Evolutionary conservation across 2,329 filamentous ascomycete species (phyloP).

Genomic region (Paecilomyces dactylethromorphus): DNA sequence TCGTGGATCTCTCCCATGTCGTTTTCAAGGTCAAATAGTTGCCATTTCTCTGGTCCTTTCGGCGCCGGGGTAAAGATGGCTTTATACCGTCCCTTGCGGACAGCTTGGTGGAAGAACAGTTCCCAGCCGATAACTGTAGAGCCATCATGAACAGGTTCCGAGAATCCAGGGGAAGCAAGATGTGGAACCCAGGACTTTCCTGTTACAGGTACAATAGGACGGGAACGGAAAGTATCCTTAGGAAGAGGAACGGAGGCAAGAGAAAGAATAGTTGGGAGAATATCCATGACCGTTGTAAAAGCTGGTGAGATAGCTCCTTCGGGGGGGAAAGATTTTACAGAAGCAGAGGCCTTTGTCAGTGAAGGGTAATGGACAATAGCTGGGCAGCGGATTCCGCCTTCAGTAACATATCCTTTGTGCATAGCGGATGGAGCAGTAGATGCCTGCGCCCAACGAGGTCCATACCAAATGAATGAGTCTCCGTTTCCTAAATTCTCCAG

Average conservation of each 20-base stretch:
- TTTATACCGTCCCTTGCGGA: constrained; percentile 52
- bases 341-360: constrained; percentile 12
- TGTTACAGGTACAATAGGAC: constrained; percentile 46
- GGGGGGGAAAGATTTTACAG: constrained; percentile 37
- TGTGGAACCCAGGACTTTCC: constrained; percentile 39
- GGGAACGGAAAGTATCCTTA: constrained; percentile 45
- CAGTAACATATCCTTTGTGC: constrained; percentile 45
- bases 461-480: constrained; percentile 56
- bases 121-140: constrained; percentile 54
- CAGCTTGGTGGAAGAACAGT: constrained; percentile 47
- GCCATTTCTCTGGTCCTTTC: constrained; percentile 51
- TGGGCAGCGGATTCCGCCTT: constrained; percentile 49
- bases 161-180: constrained; percentile 28
- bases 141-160: constrained; percentile 40
- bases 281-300: constrained; percentile 50
- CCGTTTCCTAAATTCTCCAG: constrained; percentile 53
- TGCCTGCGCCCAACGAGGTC: constrained; percentile 50
- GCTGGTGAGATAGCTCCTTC: constrained; percentile 13
- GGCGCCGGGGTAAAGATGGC: constrained; percentile 52
- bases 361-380: constrained; percentile 42
- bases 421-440: constrained; percentile 45
- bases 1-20: constrained; percentile 50
- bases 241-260: constrained; percentile 44
- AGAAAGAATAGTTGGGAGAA: constrained; percentile 40
- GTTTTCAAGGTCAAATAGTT: constrained; percentile 48